Conservation (phyloP, 139 green algal genomes). For the Chlamydomonas eustigma region DNA sequence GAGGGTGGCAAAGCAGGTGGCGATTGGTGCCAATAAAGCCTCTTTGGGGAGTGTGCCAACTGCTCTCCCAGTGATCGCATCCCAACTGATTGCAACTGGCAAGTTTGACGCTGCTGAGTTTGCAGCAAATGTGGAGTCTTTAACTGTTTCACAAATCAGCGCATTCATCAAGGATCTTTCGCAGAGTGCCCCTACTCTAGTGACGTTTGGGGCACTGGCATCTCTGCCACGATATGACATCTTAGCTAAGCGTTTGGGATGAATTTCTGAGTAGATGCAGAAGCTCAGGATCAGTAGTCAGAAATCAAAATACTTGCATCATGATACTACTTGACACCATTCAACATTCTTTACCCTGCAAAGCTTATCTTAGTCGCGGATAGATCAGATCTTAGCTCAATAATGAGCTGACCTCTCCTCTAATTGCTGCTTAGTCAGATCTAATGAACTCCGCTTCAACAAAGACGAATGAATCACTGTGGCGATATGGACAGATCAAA, state of each 20-base stretch:
- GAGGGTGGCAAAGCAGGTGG: constrained; percentile 32
- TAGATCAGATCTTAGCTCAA: no score
- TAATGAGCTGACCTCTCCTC: no score
- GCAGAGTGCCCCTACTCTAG: not conserved
- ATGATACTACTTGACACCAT: no score
- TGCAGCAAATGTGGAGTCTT: constrained; percentile 12
- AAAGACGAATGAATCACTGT: no score
- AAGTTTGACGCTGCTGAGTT: constrained; percentile 22
- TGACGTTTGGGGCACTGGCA: constrained; percentile 1
- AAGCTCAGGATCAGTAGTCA: no score
- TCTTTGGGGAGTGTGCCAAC: constrained; percentile 4
- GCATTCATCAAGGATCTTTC: constrained; percentile 1
- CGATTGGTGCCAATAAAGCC: constrained; percentile 19
- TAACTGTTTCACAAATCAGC: not conserved
- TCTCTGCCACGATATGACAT: not conserved
- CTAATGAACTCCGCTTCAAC: no score
- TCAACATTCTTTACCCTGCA: no score
- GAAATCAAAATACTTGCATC: no score
- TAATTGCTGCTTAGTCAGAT: no score
- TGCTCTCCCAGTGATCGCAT: constrained; percentile 11
- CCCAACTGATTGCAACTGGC: constrained; percentile 31
- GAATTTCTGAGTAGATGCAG: not conserved
- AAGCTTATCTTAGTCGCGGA: no score
- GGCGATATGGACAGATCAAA: no score
- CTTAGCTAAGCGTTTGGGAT: constrained; percentile 10